Conservation (phyloP, 306 rosid species). For the Cercis canadensis region DNA sequence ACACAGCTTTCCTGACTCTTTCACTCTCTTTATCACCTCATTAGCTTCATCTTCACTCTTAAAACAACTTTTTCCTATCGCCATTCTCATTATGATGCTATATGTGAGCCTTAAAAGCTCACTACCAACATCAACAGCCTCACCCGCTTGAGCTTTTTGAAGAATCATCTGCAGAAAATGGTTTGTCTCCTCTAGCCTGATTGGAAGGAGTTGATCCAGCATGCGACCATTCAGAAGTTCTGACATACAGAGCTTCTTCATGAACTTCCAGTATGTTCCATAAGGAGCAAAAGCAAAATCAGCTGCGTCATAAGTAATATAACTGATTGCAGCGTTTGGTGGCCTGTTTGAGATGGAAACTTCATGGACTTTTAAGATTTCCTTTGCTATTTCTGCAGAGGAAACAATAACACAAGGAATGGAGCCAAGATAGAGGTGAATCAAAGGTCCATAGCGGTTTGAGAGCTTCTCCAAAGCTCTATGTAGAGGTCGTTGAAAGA, state of each 20-base stretch:
- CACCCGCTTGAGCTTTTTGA: no score
- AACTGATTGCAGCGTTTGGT: constrained; percentile 42
- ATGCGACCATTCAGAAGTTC: constrained; percentile 45
- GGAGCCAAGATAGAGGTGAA: constrained; percentile 59
- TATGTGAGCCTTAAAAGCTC: no score
- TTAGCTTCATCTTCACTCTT: no score
- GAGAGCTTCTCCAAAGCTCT: constrained; percentile 55
- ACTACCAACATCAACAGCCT: no score
- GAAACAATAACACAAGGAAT: constrained; percentile 55
- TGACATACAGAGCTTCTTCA: constrained; percentile 40
- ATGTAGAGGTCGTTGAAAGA: constrained; percentile 48
- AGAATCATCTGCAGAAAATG: no score
- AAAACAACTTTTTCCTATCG: no score
- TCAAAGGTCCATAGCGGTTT: constrained; percentile 56
- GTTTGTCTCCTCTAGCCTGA: constrained; percentile 48
- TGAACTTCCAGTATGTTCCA: constrained; percentile 72
- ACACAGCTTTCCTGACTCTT: no score
- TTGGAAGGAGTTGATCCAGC: constrained; percentile 42
- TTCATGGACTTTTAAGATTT: constrained; percentile 57
- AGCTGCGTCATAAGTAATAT: constrained; percentile 54
- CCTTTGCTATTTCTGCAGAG: constrained; percentile 57
- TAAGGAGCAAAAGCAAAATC: constrained; percentile 62
- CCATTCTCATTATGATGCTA: no score
- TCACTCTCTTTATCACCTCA: no score
- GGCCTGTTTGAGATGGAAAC: constrained; percentile 55